phyloP scores from a whole-genome alignment of 768 basidiomycete genomes.

The Hericium rajendrae region DNA sequence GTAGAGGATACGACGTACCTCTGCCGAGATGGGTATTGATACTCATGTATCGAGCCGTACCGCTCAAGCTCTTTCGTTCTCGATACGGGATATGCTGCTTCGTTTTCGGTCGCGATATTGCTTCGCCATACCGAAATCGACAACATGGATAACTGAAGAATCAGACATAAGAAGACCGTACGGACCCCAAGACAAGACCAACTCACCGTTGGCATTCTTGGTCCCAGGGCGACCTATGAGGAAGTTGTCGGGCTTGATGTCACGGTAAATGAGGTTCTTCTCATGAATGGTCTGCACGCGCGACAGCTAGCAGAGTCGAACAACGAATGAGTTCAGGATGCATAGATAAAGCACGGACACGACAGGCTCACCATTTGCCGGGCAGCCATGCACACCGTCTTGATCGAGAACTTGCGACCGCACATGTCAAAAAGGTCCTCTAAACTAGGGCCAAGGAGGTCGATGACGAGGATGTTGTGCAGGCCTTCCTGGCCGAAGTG shows the following conservation, averaged over 20 bases:
- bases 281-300: conserved; percentile 98
- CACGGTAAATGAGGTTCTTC: conserved; percentile 98
- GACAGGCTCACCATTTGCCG: conserved; percentile 74
- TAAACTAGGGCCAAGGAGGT: conserved; percentile 90
- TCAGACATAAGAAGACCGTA: conserved; percentile 1
- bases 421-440: conserved; percentile 99
- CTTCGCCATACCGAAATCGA: conserved; percentile 99
- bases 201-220: conserved; percentile 74
- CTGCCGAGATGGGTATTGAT: conserved; percentile 98
- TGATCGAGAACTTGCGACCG: conserved; percentile 91
- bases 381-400: conserved; percentile 98
- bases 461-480: conserved; percentile 98
- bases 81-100: conserved; percentile 99
- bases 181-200: not conserved
- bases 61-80: conserved; percentile 93
- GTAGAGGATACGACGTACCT: conserved; percentile 39
- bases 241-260: conserved; percentile 99
- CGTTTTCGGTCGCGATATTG: conserved; percentile 99
- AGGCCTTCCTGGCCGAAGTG: conserved; percentile 99
- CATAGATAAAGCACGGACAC: not conserved
- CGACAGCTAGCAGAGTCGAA: conserved; percentile 49
- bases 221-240: conserved; percentile 90
- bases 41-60: conserved; percentile 98
- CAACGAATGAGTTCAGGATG: not conserved
- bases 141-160: conserved; percentile 70